Conservation (phyloP, 2,329 filamentous ascomycete genomes). For the Orbilia quercus region DNA sequence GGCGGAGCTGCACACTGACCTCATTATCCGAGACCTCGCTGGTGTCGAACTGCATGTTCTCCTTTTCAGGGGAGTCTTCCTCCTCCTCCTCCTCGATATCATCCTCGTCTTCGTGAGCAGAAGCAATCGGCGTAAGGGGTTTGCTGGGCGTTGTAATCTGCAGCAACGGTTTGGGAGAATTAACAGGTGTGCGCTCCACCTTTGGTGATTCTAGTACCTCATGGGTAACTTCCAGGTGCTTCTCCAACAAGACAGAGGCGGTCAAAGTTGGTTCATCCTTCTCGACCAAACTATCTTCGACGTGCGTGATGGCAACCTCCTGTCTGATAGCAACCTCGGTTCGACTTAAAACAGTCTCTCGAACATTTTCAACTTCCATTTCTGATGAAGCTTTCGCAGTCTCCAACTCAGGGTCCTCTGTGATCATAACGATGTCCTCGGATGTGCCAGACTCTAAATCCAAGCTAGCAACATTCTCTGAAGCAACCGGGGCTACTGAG, state of each 20-base stretch:
- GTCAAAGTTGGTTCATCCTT: background rate
- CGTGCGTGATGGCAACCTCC: background rate
- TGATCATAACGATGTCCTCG: too few species aligned
- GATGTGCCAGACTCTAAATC: too few species aligned
- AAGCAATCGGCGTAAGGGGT: background rate
- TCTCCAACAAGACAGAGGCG: constrained; percentile 2
- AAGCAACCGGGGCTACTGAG: background rate
- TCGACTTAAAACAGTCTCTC: background rate
- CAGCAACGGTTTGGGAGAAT: background rate
- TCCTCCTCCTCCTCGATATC: background rate
- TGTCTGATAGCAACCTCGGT: background rate
- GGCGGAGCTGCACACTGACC: constrained; percentile 10
- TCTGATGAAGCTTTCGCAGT: too few species aligned
- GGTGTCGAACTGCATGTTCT: background rate
- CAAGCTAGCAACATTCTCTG: background rate
- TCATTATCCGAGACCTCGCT: constrained; percentile 6
- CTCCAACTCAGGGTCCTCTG: too few species aligned
- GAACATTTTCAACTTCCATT: background rate
- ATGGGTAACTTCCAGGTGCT: background rate
- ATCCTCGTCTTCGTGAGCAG: background rate
- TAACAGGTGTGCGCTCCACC: too few species aligned
- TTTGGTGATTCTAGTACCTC: background rate
- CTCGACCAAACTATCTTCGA: background rate
- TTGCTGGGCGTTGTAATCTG: background rate
- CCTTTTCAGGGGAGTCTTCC: background rate